Conservation (phyloP, 2,329 filamentous ascomycete genomes). For the Falciphora oryzae region DNA sequence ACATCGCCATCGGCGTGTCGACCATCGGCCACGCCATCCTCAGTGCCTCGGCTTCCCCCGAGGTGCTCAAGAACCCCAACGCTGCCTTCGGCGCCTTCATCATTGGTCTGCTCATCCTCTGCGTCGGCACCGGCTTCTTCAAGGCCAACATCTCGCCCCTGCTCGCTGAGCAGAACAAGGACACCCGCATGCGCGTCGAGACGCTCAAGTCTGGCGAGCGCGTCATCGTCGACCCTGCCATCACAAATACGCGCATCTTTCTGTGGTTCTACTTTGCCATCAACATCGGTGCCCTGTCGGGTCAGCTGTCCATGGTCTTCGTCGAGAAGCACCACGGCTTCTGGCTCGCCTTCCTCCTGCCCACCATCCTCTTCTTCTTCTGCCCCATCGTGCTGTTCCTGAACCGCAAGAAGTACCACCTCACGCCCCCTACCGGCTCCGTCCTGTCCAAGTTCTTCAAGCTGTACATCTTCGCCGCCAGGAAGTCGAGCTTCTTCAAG, state of each 20-base stretch:
- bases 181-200: conserved; percentile 51
- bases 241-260: conserved; percentile 64
- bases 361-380: conserved; percentile 57
- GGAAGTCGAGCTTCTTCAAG: conserved; percentile 51
- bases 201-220: conserved; percentile 52
- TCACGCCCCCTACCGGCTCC: conserved; percentile 57
- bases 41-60: conserved; percentile 57
- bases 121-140: conserved; percentile 70
- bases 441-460: conserved; percentile 60
- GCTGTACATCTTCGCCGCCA: conserved; percentile 56
- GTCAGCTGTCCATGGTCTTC: conserved; percentile 63
- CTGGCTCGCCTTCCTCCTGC: conserved; percentile 64
- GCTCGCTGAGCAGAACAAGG: conserved; percentile 64
- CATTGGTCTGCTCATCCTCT: conserved; percentile 51
- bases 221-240: conserved; percentile 64
- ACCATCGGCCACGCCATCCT: conserved; percentile 62
- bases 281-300: conserved; percentile 61
- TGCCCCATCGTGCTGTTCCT: conserved; percentile 59
- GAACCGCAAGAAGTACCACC: conserved; percentile 52
- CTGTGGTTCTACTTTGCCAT: conserved; percentile 61
- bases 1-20: conserved; percentile 59
- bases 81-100: conserved; percentile 61
- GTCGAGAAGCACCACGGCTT: conserved; percentile 71
- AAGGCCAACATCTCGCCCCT: conserved; percentile 73
- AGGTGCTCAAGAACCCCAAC: conserved; percentile 52